These are phyloP conservation scores for Pseudogymnoascus sp. DNA, from an alignment of 2,329 filamentous ascomycete species.

Conservation along the genomic window DNA sequence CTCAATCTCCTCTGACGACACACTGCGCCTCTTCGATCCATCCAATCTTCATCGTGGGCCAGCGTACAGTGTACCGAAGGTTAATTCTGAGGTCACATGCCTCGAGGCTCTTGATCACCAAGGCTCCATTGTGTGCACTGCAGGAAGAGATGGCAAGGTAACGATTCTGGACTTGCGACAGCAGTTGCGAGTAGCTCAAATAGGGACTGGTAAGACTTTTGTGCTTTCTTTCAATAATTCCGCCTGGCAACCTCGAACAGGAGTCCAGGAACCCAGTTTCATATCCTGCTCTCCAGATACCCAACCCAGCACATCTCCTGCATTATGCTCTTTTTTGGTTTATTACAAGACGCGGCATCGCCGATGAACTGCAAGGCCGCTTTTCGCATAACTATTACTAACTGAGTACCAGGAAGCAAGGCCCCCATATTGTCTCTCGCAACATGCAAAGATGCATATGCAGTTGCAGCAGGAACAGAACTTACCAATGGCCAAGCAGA, in stretches of 20 bases:
- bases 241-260: neutral
- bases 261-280: too few species aligned
- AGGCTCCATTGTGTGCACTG: slow-evolving; percentile 55
- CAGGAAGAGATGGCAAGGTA: slow-evolving; percentile 64
- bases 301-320: too few species aligned
- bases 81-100: slow-evolving; percentile 58
- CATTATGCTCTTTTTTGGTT: too few species aligned
- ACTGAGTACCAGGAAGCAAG: slow-evolving; percentile 32
- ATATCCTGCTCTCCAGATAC: too few species aligned
- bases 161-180: slow-evolving; percentile 57
- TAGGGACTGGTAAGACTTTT: neutral
- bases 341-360: too few species aligned
- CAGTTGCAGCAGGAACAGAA: slow-evolving; percentile 68
- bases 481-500: slow-evolving; percentile 56
- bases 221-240: neutral
- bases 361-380: too few species aligned
- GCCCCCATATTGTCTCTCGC: slow-evolving; percentile 59
- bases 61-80: slow-evolving; percentile 40
- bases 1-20: slow-evolving; percentile 62
- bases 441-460: slow-evolving; percentile 46
- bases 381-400: neutral
- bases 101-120: slow-evolving; percentile 48
- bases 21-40: slow-evolving; percentile 59
- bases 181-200: slow-evolving; percentile 4
- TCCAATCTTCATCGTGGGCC: slow-evolving; percentile 46